Base-by-base conservation (phyloP, 208 protist species). In the Crithidia expoeki region DNA sequence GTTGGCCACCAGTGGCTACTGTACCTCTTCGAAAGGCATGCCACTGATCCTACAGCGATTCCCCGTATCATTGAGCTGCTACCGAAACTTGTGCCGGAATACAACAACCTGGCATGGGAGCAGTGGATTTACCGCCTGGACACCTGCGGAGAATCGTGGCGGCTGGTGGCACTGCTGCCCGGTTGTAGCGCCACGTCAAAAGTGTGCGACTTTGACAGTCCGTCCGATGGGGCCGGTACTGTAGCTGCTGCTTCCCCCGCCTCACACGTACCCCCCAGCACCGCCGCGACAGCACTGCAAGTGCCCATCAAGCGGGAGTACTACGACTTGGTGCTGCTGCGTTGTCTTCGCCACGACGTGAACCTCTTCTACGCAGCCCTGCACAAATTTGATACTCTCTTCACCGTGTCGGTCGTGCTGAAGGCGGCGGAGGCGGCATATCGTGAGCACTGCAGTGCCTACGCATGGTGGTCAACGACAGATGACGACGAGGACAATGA, bases 291-390 rank as follows among this genome's bases (percentile, higher is more conserved):
- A 33, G 56, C 61, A 7, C 40, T 74, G 51, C 68, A 62, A 27
- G 38, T 33, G 1, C 64, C 71, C 27, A 93, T 93, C 33, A 68
- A 60, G 28, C 71, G 74, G 14, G 65, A 79, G 66, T 94, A 90
- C 69, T 94, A 94, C 68, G 81, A 86, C n/a, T 59, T 91, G 62
- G 74, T 94, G 44, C 74, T 94, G 34, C 70, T 89, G 57, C 76
- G 84, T 3, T 86, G 76, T 49, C 52, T 92, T 17, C 83, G 84
- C 36, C 70, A 76, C 30, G 64, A 76, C 49, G 52, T 78, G 36
- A 61, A 67, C n/a, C 60, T 65, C 19, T 85, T 87, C 60, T 56
- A 58, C 36, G 36, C 50, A 1, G 74, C 80, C 25, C 38, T 86
- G 19, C 68, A 76, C 27, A 61, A 57, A 47, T 65, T 81, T 34